phyloP scores from a whole-genome alignment of 257 asterid species.

The Verbascum thapsus region DNA sequence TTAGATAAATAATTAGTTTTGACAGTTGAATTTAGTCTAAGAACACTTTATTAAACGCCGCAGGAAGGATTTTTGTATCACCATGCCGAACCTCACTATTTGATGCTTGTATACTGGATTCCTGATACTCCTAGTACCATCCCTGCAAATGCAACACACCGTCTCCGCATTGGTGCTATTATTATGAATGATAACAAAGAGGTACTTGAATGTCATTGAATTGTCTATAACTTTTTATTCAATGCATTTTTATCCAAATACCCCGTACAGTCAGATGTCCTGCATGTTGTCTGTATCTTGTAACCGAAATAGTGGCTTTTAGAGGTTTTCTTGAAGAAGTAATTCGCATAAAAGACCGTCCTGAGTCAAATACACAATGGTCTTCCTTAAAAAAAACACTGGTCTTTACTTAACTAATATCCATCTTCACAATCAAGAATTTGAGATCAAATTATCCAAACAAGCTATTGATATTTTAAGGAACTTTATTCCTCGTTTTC shows the following conservation, averaged over 20 bases:
- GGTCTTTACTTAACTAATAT: slow-evolving; percentile 4
- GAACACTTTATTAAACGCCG: slow-evolving; percentile 21
- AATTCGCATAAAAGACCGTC: not conserved
- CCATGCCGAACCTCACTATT: slow-evolving; percentile 76
- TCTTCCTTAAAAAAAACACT: too few relatives aligned
- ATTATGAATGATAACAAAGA: slow-evolving; percentile 70
- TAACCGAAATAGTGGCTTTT: slow-evolving; percentile 12
- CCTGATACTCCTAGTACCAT: slow-evolving; percentile 52
- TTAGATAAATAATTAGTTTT: slow-evolving; percentile 3
- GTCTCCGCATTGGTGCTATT: slow-evolving; percentile 71
- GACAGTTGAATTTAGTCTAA: not conserved
- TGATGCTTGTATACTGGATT: slow-evolving; percentile 81
- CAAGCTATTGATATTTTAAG: not conserved
- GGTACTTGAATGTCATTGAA: slow-evolving; percentile 35
- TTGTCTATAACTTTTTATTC: slow-evolving; percentile 1
- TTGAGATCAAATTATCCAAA: not conserved
- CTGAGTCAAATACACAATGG: not conserved
- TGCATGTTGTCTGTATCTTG: slow-evolving; percentile 6
- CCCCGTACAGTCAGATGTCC: not conserved
- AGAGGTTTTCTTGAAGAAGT: not conserved
- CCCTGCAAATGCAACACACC: slow-evolving; percentile 75
- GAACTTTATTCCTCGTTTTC: not conserved
- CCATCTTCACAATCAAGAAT: not conserved
- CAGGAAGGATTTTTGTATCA: slow-evolving; percentile 85
- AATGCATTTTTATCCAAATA: not conserved